Evolutionary conservation across 257 asterid species (phyloP), one percentile per base, ranked within the genome.

Genomic region (Jacaranda mimosifolia): DNA sequence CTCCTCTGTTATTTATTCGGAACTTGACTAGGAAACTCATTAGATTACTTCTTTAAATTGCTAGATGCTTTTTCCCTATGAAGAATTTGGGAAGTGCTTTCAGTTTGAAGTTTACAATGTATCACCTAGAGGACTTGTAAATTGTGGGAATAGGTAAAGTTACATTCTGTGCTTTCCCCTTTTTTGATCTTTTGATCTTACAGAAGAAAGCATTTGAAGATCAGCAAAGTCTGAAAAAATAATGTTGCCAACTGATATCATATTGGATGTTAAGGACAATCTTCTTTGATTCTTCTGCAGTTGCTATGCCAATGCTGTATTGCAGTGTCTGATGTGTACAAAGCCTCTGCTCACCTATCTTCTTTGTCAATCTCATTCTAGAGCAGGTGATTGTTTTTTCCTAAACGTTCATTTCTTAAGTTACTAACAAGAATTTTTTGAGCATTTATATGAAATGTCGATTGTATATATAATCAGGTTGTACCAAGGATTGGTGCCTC

Each of bases 31-130:
- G 15, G 51, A 36, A 80, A 35, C 38, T 82, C 64, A 65, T 46
- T 48, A 55, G 73, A 52, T 15, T 17, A 35, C 71, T 74, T 72
- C 76, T 62, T 62, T 60, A 68, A 53, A 77, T 78, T 52, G 32
- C 48, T 92, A 94, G 98, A 90, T 90, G 96, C 87, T 91, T 68
- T 94, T 87, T 86, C 94, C 97, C 1, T 94, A 91, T 76, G 98
- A 91, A 83, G 98, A 91, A 75, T 93, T 91, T 77, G 86, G 89
- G 82, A 89, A 87, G 92, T 84, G 80, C 80, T 93, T 88, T 80
- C 93, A 90, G 70, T 84, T 66, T 77, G 93, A 91, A 75, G 87
- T 65, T 77, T 80, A 85, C 84, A 80, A 78, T 73, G 14, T 89
- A 73, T 53, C 82, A 56, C 94, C 98, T 46, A 86, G 90, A 85